Evolutionary conservation across 2,329 filamentous ascomycete genomes (phyloP), one percentile per base, ranked within the genome.

Genomic region (Xylariaceae sp.): DNA sequence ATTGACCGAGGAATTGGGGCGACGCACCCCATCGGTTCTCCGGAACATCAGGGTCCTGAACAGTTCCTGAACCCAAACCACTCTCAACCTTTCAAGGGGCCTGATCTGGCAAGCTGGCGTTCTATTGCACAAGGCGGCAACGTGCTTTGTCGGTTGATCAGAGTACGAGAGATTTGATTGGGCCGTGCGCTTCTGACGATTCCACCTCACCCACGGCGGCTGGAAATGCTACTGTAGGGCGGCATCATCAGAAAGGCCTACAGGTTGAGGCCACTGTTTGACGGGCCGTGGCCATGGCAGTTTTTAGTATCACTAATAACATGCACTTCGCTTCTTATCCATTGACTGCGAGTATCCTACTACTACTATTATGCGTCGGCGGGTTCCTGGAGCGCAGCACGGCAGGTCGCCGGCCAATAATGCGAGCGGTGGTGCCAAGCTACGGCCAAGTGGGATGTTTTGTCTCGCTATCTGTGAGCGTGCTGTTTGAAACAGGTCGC

Each of bases 401-500:
- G 7, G 22, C 22, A 27, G 22, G 22, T 27, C 22, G 4, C 7
- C 22, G 22, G 22, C 7, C 7, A 27, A 27, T 27, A 4, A 27
- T 27, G 22, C 22, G 22, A 27, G 22, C 22, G 22, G 22, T 27
- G 22, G 22, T 27, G 22, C 22, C 22, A 27, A 27, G 22, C 22
- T 27, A 27, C 22, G 22, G 7, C 7, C 22, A 27, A 27, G 22
- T 27, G 22, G 4, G 22, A 27, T 27, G 22, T 27, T 27, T n/a
- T 18, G 48, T 48, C 46, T 45, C 33, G 45, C 39, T 42, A 36
- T 42, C 42, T 11, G 31, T 32, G 11, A 27, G 22, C 22, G 27
- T 38, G 40, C 39, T 35, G 43, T 30, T 51, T 47, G 50, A 57
- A 52, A 57, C 54, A 56, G 33, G 43, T 30, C 54, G 54, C 54